These are phyloP conservation scores for Pythium dissotocum DNA, from an alignment of 352 stramenopile species.

Conservation along the genomic window DNA sequence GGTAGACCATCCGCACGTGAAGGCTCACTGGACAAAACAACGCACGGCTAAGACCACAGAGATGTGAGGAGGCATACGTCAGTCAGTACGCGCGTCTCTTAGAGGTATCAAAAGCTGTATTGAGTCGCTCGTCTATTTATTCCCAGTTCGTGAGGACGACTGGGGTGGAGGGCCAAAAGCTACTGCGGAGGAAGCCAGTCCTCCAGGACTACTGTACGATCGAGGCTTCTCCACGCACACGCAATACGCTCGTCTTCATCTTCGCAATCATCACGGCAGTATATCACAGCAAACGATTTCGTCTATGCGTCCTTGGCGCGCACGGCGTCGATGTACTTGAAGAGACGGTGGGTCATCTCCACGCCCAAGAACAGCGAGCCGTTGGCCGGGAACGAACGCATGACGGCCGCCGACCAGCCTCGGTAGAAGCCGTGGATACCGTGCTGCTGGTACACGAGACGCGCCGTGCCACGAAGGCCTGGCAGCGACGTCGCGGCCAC, in stretches of 20 bases:
- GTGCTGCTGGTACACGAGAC: constrained; percentile 60
- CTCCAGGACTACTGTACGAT: constrained; percentile 4
- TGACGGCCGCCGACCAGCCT: constrained; percentile 80
- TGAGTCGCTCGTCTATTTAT: constrained; percentile 10
- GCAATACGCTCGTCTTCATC: constrained; percentile 1
- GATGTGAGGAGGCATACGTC: neutral
- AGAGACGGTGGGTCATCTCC: constrained; percentile 84
- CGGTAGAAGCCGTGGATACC: constrained; percentile 84
- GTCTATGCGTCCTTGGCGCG: constrained; percentile 19
- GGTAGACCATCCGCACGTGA: neutral
- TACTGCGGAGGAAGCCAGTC: neutral
- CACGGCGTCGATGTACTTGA: constrained; percentile 55
- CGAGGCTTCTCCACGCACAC: neutral
- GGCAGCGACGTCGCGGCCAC: constrained; percentile 19
- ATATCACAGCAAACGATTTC: neutral
- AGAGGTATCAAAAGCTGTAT: neutral
- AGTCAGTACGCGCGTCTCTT: neutral
- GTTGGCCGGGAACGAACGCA: constrained; percentile 88
- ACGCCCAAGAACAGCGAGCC: constrained; percentile 89
- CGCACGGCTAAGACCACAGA: neutral
- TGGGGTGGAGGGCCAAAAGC: neutral
- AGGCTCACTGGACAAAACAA: neutral
- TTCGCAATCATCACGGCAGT: neutral
- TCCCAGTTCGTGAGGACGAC: constrained; percentile 15
- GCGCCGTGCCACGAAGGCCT: constrained; percentile 50